A percentile compares a stretch with the other conserved stretches of the same genome.
Evolutionary conservation across 495 filamentous ascomycete species (phyloP).

Genomic region (Aspergillus homomorphus): DNA sequence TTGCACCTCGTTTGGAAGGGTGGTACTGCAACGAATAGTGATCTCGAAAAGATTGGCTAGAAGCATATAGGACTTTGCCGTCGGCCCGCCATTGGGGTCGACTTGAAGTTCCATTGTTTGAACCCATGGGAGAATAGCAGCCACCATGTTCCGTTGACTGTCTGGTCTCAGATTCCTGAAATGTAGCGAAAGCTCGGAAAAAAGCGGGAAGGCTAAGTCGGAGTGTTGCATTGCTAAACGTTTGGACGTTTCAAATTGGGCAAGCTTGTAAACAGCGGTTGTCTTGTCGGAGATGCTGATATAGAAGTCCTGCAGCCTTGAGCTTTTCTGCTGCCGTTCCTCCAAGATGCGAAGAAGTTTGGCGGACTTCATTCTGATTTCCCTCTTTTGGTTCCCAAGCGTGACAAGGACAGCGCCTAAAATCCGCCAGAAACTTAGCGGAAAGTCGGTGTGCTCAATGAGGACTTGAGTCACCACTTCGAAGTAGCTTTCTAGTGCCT

Average conservation of each 20-base stretch:
- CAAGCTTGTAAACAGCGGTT: constrained; percentile 93
- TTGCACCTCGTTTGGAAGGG: constrained; percentile 92
- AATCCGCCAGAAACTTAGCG: constrained; percentile 84
- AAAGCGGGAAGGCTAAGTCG: constrained; percentile 86
- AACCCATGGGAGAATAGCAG: constrained; percentile 93
- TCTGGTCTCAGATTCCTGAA: constrained; percentile 80
- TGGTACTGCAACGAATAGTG: constrained; percentile 84
- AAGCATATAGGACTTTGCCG: constrained; percentile 88
- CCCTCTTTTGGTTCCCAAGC: constrained; percentile 82
- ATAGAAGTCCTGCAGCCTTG: constrained; percentile 92
- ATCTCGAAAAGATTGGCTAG: constrained; percentile 95
- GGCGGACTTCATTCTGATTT: constrained; percentile 83
- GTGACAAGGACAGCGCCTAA: constrained; percentile 85
- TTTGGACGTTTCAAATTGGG: constrained; percentile 94
- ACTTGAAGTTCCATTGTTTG: constrained; percentile 89
- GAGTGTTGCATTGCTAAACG: constrained; percentile 82
- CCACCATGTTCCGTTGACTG: constrained; percentile 88
- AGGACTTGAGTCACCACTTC: constrained; percentile 86
- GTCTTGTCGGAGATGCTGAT: constrained; percentile 98
- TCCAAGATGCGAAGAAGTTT: constrained; percentile 80
- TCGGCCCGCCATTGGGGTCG: constrained; percentile 91
- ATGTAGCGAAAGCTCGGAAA: constrained; percentile 88
- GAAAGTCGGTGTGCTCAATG: constrained; percentile 72
- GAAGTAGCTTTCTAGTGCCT: constrained; percentile 92
- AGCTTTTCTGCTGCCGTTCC: constrained; percentile 77